Evolutionary conservation across 768 basidiomycete species (phyloP).

Genomic region (Mycena maculata): DNA sequence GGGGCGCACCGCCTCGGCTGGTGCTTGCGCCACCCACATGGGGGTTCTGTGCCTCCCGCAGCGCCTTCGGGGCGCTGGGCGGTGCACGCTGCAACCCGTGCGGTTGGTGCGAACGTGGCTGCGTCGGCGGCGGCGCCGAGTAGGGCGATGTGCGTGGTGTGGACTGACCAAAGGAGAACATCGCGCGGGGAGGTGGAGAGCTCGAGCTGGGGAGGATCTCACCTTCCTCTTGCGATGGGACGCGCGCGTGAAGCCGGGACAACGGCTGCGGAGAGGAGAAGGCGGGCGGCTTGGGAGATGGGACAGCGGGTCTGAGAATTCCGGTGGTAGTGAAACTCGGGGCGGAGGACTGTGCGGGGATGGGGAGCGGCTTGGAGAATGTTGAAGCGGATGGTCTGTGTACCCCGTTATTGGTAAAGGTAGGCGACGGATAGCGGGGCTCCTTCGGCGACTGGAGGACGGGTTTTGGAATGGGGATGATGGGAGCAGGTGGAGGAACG

Average conservation of each 20-base stretch:
- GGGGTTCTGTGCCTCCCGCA: slow-evolving; percentile 30
- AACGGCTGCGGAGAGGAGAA: neutral
- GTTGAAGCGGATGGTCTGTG: neutral
- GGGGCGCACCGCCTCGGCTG: neutral
- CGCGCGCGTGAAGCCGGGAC: slow-evolving; percentile 1
- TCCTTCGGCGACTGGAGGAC: slow-evolving; percentile 14
- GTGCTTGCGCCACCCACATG: neutral
- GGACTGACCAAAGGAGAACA: neutral
- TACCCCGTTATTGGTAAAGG: slow-evolving; percentile 20
- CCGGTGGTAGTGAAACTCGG: slow-evolving; percentile 6
- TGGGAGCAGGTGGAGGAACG: neutral
- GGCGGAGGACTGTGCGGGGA: neutral
- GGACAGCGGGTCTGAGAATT: neutral
- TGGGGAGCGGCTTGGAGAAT: neutral
- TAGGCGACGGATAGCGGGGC: slow-evolving; percentile 14
- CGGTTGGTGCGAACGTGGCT: slow-evolving; percentile 30
- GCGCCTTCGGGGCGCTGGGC: slow-evolving; percentile 34
- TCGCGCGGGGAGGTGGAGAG: neutral
- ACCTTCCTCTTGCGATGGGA: slow-evolving; percentile 26
- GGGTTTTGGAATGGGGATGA: neutral
- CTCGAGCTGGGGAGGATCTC: slow-evolving; percentile 23
- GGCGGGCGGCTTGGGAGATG: neutral
- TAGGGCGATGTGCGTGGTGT: slow-evolving; percentile 4
- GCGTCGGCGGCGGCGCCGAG: slow-evolving; percentile 25
- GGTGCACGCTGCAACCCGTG: slow-evolving; percentile 20